Base-by-base conservation (phyloP, 2,329 filamentous ascomycete species). In the Penicillium paneum region DNA sequence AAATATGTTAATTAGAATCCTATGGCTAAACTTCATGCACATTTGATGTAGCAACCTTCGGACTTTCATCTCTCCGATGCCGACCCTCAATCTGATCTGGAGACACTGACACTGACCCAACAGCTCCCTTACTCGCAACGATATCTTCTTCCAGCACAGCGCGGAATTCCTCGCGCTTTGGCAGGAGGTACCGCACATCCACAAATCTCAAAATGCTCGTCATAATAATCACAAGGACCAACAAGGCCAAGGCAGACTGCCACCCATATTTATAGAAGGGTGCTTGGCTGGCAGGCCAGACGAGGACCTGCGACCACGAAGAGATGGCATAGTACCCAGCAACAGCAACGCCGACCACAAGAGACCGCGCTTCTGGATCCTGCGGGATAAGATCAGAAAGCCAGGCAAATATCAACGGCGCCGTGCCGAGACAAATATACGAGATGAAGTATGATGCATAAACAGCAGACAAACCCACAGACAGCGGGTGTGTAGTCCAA, bases 381-480 rank as follows among this genome's bases (percentile, higher is more conserved):
- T 80, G 78, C 0, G 77, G 77, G 49, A 73, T 77, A 61, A 79
- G 66, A 60, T 82, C 79, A 0, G 79, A 76, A 3, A 82, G 65
- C 80, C 80, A 82, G 0, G 78, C 74, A 57, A 81, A 76, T 39
- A 82, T 80, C 31, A 82, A 61, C 0, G 80, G 79, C 2, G 79
- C 79, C 0, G 79, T 82, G 1, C 79, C 80, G 3, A 81, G 67
- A 15, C 70, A 71, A 10, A 79, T 67, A 58, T 76, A 79, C 0
- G 75, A 74, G 61, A 82, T 78, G 58, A 82, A 81, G 56, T 81
- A 81, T 46, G 76, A 76, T 3, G 78, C 77, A 57, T 82, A 83
- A 0, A 78, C 79, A 2, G 76, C 75, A 0, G 74, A 73, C 0
- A 82, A 49, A 0, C 77, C 70, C 1, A 78, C 75, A 0, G 69